Evolutionary conservation across 2,329 filamentous ascomycete genomes (phyloP), one percentile per base, ranked within the genome.

Genomic region (Emmonsiellopsis sp.): DNA sequence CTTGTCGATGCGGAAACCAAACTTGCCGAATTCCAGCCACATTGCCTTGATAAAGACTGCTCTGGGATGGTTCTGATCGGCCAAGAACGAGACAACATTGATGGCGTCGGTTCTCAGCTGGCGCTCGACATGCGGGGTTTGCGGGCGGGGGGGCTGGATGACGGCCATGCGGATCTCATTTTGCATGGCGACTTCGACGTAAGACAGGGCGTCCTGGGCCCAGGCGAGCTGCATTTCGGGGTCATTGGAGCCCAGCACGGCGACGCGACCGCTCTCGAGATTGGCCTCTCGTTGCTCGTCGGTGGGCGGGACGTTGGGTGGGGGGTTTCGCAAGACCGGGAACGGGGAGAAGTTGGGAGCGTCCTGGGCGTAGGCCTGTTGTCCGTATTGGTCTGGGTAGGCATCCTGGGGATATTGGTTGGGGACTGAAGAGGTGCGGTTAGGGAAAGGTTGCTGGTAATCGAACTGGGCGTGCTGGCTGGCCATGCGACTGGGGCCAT

Each of bases 1-100:
- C 74, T 95, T 95, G 75, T 98, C 93, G 56, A 90, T 78, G 32
- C 90, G 83, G 69, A 86, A 84, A 40, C 89, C 90, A 66, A 96
- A 97, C 66, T 95, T 95, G 61, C 93, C 93, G 77, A 97, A 98
- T 68, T 98, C 93, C 49, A 95, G 78, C 93, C 93, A 98, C 79
- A 95, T 96, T 55, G 90, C 88, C 63, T 84, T 84, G 75, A 97
- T 88, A 68, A 97, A 98, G 60, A 94, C 83, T 27, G 93, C 93
- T 65, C 93, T 90, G 27, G 93, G 93, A 62, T 98, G 93, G 58
- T 86, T 83, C 68, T 98, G 93, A 51, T 91, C 86, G 27, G 92
- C 87, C 37, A 98, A 77, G 67, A 96, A 96, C 53, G 80, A 81
- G 61, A 96, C 86, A 57, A 98, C 93, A 66, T 91, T 96, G 72